phyloP scores from a whole-genome alignment of 2,329 filamentous ascomycete genomes.

The Botrytis aclada region DNA sequence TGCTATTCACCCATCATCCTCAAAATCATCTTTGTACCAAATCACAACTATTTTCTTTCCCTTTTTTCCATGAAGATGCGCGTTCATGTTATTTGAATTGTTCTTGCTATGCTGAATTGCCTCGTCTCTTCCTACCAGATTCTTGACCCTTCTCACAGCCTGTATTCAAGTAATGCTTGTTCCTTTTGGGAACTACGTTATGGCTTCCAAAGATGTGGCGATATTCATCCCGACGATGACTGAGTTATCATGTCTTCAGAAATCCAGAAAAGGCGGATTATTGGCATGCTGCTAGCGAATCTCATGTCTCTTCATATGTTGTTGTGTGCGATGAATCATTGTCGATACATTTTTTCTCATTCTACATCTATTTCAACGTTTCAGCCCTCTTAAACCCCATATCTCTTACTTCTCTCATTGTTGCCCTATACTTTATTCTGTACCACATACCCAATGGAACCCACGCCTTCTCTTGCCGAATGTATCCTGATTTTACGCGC shows the following conservation, averaged over 20 bases:
- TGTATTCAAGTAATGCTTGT: not conserved
- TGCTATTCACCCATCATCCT: not conserved
- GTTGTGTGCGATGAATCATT: not conserved
- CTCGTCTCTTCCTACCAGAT: not conserved
- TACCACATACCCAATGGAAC: not conserved
- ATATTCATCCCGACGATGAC: not conserved
- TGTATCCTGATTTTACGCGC: not conserved
- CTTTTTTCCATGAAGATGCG: not conserved
- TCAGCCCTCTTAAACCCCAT: not conserved
- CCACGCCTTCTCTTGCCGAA: not conserved
- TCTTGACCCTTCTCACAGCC: not conserved
- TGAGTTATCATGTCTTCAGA: not conserved
- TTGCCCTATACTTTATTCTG: not conserved
- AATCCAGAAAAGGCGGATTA: not conserved
- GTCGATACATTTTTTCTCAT: not conserved
- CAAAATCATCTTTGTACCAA: not conserved
- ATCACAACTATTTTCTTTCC: not conserved
- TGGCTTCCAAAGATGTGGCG: not conserved
- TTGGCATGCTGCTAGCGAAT: not conserved
- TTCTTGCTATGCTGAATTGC: not conserved
- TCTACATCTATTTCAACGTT: not conserved
- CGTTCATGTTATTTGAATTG: not conserved
- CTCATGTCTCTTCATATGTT: not conserved
- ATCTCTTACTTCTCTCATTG: not conserved
- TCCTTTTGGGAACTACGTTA: not conserved